Conservation (phyloP, 352 stramenopile species). For the Stephanocyclus meneghinianus region DNA sequence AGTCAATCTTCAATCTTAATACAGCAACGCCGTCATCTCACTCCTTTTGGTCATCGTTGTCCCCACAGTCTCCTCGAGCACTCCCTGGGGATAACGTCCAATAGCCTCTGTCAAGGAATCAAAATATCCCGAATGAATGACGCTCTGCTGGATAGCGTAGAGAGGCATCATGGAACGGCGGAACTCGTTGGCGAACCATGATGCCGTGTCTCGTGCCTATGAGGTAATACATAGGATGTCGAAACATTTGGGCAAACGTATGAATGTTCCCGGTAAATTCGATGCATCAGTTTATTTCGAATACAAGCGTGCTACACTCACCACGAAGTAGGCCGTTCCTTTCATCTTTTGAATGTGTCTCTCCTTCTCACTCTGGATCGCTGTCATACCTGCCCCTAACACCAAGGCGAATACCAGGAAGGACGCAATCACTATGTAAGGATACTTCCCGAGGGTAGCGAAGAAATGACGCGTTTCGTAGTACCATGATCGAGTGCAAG, state of each 20-base stretch:
- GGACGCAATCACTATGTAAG: slow-evolving; percentile 30
- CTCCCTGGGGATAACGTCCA: background rate
- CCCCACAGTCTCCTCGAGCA: background rate
- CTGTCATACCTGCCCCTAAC: slow-evolving; percentile 21
- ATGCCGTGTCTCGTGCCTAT: slow-evolving; percentile 43
- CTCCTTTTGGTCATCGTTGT: background rate
- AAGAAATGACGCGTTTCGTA: slow-evolving; percentile 37
- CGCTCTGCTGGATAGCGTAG: slow-evolving; percentile 60
- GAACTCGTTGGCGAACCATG: slow-evolving; percentile 59
- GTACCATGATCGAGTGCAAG: slow-evolving; percentile 19
- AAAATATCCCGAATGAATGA: slow-evolving; percentile 57
- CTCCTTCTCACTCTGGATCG: slow-evolving; percentile 23
- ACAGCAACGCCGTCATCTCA: background rate
- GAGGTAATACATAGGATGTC: no score
- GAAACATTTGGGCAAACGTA: no score
- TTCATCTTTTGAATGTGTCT: slow-evolving; percentile 31
- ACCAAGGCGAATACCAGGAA: slow-evolving; percentile 29
- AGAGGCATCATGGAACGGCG: slow-evolving; percentile 59
- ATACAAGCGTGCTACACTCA: slow-evolving; percentile 11
- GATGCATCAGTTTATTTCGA: no score
- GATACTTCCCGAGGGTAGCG: slow-evolving; percentile 17
- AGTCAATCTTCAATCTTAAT: no score
- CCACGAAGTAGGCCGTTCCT: slow-evolving; percentile 23
- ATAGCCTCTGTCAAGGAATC: slow-evolving; percentile 23
- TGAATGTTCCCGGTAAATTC: no score